Percentiles rank a stretch among this genome's conserved stretches.
Evolutionary conservation across 2,329 filamentous ascomycete species (phyloP).

Genomic region (Cercospora beticola): DNA sequence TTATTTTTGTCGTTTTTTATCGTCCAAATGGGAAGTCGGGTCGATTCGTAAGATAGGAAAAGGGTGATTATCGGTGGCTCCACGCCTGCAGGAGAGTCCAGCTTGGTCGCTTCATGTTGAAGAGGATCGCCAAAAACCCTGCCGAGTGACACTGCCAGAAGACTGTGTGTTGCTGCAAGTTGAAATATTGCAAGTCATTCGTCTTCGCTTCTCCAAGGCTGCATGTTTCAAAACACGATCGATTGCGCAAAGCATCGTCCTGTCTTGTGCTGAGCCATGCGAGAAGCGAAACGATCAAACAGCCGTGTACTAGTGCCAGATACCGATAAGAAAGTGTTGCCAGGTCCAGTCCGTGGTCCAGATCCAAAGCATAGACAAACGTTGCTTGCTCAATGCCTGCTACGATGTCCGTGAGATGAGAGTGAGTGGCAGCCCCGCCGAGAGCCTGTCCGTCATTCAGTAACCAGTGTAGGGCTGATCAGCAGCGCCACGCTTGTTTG

Average conservation of each 20-base stretch:
- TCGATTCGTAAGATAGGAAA: conserved; percentile 8
- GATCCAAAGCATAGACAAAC: conserved; percentile 25
- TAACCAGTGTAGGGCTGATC: conserved; percentile 51
- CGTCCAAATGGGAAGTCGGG: neutral
- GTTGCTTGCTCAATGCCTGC: conserved; percentile 21
- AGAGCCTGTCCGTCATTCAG: conserved; percentile 44
- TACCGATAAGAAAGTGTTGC: conserved; percentile 36
- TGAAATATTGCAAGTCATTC: conserved; percentile 16
- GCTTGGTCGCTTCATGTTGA: conserved; percentile 15
- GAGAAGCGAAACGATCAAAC: conserved; percentile 33
- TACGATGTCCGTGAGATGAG: conserved; percentile 29
- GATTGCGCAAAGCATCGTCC: conserved; percentile 5
- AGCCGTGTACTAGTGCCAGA: conserved; percentile 33
- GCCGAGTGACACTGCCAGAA: conserved; percentile 44
- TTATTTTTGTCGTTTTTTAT: conserved; percentile 20
- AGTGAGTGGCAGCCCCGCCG: conserved; percentile 42
- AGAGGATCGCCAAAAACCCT: conserved; percentile 37
- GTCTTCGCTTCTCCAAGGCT: conserved; percentile 20
- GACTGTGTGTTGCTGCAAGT: conserved; percentile 23
- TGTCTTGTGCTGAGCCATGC: conserved; percentile 20
- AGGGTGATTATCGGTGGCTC: conserved; percentile 20
- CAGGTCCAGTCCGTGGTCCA: conserved; percentile 22
- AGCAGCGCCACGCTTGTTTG: conserved; percentile 49
- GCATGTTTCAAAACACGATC: conserved; percentile 16
- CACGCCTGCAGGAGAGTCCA: conserved; percentile 28